Conservation (phyloP, 306 rosid species). For the Prinsepia uniflora region DNA sequence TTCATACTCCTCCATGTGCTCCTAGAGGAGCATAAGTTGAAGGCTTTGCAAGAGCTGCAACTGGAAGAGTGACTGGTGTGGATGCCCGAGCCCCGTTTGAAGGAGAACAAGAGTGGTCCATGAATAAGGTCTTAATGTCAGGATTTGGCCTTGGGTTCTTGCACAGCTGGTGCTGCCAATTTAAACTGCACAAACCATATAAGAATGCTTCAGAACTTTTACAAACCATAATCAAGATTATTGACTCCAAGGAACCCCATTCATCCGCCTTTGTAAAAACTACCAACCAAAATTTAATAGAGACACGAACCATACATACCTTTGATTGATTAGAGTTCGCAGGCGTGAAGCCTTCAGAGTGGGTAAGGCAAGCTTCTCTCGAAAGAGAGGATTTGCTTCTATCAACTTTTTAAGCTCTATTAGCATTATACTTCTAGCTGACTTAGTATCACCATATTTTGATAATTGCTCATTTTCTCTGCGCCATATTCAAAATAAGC, state of each 20-base stretch:
- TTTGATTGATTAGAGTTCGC: slow-evolving; percentile 27
- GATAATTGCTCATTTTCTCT: slow-evolving; percentile 31
- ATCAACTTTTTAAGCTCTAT: slow-evolving; percentile 27
- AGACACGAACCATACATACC: slow-evolving; percentile 10
- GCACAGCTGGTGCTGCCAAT: slow-evolving; percentile 32
- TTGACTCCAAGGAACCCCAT: neutral
- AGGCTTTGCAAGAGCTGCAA: slow-evolving; percentile 30
- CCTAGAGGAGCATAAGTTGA: slow-evolving; percentile 28
- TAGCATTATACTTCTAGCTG: slow-evolving; percentile 24
- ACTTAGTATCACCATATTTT: slow-evolving; percentile 25
- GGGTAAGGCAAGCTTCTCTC: slow-evolving; percentile 27
- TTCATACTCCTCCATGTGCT: slow-evolving; percentile 22
- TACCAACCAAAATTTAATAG: neutral
- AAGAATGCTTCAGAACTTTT: neutral
- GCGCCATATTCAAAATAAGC: slow-evolving; percentile 4
- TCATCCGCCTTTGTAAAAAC: neutral
- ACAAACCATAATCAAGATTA: neutral
- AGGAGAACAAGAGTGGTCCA: slow-evolving; percentile 24
- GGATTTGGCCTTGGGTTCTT: slow-evolving; percentile 28
- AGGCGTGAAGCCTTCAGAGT: slow-evolving; percentile 20
- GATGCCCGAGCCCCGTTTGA: slow-evolving; percentile 27
- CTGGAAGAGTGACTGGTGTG: slow-evolving; percentile 26
- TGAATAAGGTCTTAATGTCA: slow-evolving; percentile 29
- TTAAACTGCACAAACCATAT: slow-evolving; percentile 19
- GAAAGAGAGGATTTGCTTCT: slow-evolving; percentile 25